A percentile compares a stretch with the other conserved stretches of the same genome.
phyloP scores from a whole-genome alignment of 2,329 filamentous ascomycete species.

The Pyricularia grisea region DNA sequence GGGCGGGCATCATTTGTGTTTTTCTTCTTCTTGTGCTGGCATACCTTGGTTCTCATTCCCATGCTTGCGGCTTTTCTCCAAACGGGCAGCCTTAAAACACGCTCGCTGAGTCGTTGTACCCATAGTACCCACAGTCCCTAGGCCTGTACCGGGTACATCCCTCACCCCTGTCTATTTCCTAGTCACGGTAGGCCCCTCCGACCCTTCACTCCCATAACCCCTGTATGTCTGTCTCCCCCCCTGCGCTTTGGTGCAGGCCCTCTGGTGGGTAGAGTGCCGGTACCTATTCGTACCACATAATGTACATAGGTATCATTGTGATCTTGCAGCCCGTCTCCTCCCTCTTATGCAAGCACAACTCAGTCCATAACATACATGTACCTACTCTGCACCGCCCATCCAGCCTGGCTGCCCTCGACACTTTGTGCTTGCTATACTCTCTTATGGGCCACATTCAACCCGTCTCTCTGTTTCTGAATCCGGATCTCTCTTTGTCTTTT shows the following conservation, averaged over 20 bases:
- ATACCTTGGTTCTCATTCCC: constrained; percentile 21
- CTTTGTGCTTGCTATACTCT: not conserved
- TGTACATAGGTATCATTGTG: constrained; percentile 8
- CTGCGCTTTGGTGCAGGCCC: constrained; percentile 8
- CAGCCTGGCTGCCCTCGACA: not conserved
- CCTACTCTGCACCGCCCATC: not conserved
- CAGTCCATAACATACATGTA: not conserved
- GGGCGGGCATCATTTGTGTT: not conserved
- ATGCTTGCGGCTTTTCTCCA: constrained; percentile 23
- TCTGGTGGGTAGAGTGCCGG: not conserved
- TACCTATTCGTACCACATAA: not conserved
- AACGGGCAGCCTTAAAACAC: constrained; percentile 5
- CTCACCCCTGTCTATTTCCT: not conserved
- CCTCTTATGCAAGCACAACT: not conserved
- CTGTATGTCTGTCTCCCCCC: constrained; percentile 3
- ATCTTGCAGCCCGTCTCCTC: not conserved
- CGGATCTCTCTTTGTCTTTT: constrained; percentile 26
- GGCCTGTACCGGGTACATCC: constrained; percentile 27
- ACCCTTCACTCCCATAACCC: constrained; percentile 11
- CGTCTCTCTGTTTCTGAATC: constrained; percentile 21
- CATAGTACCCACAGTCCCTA: constrained; percentile 25
- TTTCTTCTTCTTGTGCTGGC: constrained; percentile 5
- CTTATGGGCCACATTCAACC: not conserved
- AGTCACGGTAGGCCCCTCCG: not conserved
- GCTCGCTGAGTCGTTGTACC: constrained; percentile 16